Evolutionary conservation across 495 filamentous ascomycete genomes (phyloP), one percentile per base, ranked within the genome.

Genomic region (Hypoxylon trugodes): DNA sequence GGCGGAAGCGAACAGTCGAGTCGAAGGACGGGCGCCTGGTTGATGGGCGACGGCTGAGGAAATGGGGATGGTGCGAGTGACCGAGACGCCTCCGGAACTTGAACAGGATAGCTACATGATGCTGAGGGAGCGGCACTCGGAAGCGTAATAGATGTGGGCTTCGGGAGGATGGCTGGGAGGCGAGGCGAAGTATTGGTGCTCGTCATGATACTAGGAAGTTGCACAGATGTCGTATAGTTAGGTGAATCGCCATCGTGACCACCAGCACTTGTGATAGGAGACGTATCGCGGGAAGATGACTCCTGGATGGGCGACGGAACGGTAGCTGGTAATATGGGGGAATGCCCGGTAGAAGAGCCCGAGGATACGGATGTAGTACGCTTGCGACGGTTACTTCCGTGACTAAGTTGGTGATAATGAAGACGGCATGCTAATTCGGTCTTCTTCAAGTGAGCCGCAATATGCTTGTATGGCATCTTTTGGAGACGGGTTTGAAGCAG

Each of bases 401-500:
- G 91, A 65, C 88, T 91, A 36, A 93, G 82, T 62, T 93, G 90
- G 63, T 93, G 90, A 69, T 90, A 93, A 70, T 93, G 90, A 35
- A 93, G 84, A 48, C 90, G 90, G 74, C 90, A 93, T 48, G 90
- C 90, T 56, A 93, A 77, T 78, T 93, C 90, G 3, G 90, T 93
- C 80, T 93, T 93, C 75, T 92, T 91, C 59, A 93, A 76, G 65
- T 92, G 86, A 54, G 86, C 84, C 54, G 90, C 90, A 69, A 93
- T 93, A 66, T 93, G 90, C 82, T 93, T 93, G 76, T 93, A 93
- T 1, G 90, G 90, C 86, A 93, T 90, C 77, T 92, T 92, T 64
- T 92, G 89, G 72, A 89, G 83, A 35, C 90, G 87, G 58, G 90
- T 93, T 71, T 91, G 89, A 60, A 93, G 84, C 32, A 93, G 86